Conservation (phyloP, 1,284 basidiomycete genomes). For the Tilletia caries region DNA sequence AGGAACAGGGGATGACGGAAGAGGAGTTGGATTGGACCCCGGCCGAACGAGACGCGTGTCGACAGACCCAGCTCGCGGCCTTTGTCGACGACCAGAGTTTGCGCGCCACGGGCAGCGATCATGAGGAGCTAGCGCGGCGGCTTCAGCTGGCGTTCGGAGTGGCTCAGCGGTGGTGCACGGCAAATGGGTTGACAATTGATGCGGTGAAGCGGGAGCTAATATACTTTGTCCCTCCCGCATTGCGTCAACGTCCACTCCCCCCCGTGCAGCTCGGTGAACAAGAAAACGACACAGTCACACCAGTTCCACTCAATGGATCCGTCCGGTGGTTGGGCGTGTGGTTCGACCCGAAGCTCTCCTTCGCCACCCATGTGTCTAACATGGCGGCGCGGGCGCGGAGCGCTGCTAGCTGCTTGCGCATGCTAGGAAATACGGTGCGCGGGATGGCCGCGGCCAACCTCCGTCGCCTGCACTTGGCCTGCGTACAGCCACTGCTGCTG, state of each 20-base stretch:
- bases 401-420: not conserved
- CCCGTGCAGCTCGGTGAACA: not conserved
- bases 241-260: not conserved
- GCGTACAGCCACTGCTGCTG: not conserved
- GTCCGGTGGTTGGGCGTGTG: not conserved
- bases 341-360: not conserved
- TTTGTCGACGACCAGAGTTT: not conserved
- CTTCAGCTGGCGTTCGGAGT: not conserved
- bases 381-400: not conserved
- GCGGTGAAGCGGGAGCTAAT: not conserved
- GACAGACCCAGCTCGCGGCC: not conserved
- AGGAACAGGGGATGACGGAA: not conserved
- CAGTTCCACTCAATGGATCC: not conserved
- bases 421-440: not conserved
- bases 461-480: not conserved
- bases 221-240: not conserved
- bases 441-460: not conserved
- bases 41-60: not conserved
- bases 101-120: not conserved
- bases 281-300: not conserved
- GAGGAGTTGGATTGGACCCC: not conserved
- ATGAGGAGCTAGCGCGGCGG: not conserved
- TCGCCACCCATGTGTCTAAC: not conserved
- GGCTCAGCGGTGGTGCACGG: not conserved
- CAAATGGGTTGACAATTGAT: not conserved